Conservation (phyloP, 805 yeast genomes). For the Metschnikowia colocasiae region DNA sequence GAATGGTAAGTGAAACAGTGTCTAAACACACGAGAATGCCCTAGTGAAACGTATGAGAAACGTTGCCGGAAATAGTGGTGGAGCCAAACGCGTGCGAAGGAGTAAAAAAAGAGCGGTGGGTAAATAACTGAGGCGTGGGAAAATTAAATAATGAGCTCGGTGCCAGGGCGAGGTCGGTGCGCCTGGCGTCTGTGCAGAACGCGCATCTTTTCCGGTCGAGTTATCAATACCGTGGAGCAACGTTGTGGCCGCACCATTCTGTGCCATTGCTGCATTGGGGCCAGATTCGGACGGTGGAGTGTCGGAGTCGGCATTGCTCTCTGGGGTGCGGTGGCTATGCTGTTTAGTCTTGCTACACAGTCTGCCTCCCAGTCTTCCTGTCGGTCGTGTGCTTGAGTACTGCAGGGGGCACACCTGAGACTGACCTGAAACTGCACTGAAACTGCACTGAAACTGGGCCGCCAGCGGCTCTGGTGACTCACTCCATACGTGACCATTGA, state of each 20-base stretch:
- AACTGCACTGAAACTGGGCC: no score
- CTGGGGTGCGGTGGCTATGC: no score
- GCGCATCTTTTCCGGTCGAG: slow-evolving; percentile 4
- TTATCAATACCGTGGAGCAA: slow-evolving; percentile 4
- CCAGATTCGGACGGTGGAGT: no score
- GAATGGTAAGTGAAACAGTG: neutral
- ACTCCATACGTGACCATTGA: no score
- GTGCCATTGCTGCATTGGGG: no score
- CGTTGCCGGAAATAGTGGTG: neutral
- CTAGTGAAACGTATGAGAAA: neutral
- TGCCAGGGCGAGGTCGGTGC: slow-evolving; percentile 1
- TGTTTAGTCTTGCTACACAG: no score
- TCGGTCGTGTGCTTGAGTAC: no score
- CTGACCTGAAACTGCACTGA: no score
- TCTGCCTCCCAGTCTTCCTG: no score
- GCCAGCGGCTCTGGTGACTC: no score
- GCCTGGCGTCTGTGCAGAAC: neutral
- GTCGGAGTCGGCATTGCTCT: no score
- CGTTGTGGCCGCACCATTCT: neutral
- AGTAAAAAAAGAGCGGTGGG: slow-evolving; percentile 4
- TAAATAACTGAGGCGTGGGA: slow-evolving; percentile 1
- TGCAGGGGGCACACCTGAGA: no score
- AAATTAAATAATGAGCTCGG: slow-evolving; percentile 5
- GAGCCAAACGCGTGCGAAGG: slow-evolving; percentile 7
- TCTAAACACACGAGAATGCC: neutral